Base-by-base conservation (phyloP, 257 asterid genomes). In the Jacaranda copaia region DNA sequence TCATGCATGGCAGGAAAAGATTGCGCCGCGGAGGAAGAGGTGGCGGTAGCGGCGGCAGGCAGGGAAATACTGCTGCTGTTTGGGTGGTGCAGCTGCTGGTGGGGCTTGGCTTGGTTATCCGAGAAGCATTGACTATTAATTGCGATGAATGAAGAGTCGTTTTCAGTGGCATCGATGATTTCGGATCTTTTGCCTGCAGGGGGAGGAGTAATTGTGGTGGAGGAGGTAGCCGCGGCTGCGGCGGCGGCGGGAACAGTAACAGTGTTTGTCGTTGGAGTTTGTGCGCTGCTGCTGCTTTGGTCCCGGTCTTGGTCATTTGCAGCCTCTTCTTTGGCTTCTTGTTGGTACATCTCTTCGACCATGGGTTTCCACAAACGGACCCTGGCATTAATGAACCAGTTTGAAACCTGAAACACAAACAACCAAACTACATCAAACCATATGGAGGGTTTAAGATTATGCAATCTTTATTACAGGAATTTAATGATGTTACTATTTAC, bases 311-410 rank as follows among this genome's bases (percentile, higher is more conserved):
- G 80, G 35, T 85, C 85, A 19, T 62, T 80, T 6, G 19, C 81
- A 1, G 69, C 80, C 2, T 78, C 92, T 18, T 91, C 99, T 68
- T 90, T 92, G 87, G 97, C 87, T 59, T 96, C 99, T 84, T 96
- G 97, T 56, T 92, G 97, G 84, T 96, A 96, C 97, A 96, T 96
- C 60, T 96, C 99, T 82, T 96, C 99, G 46, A 96, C 97, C 99
- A 96, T 93, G 82, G 99, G 99, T 87, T 96, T 96, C 99, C 99
- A 96, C 87, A 96, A 84, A 45, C 99, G 91, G 68, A 96, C 99
- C 95, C 99, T 89, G 8, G 99, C 99, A 90, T 96, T 96, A 52
- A 96, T 96, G 93, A 93, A 96, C 99, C 99, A 96, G 88, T 96
- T 96, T 49, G 99, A 93, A 5, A 96, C 99, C 99, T 96, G 91